Base-by-base conservation (phyloP, 2,329 filamentous ascomycete genomes). In the Cytospora schulzeri region DNA sequence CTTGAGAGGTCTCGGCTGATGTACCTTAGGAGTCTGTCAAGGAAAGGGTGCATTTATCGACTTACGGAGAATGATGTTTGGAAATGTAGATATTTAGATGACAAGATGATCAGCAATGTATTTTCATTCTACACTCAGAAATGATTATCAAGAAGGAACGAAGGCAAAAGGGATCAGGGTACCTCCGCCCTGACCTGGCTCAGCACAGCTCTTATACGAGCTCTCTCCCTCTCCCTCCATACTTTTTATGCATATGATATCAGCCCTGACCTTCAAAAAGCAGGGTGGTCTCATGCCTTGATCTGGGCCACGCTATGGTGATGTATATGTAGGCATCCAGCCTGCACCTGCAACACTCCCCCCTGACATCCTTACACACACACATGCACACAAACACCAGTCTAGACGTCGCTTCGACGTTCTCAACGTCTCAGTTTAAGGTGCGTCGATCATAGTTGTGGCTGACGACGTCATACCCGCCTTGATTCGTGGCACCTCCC, bases 401-500 rank as follows among this genome's bases (percentile, higher is more conserved):
- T 38, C 28, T n/a, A 19, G 22, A 38, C n/a, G 31, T 12, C 41
- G 41, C 41, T n/a, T 52, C 57, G 33, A 51, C n/a, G 35, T 29
- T 38, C 48, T 59, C 45, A 12, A 59, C 11, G 33, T n/a, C 24
- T 31, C 28, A 22, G 48, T 61, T 31, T 48, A 55, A 33, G 35
- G 35, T 38, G 17, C n/a, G 38, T 41, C 38, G 38, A 41, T 41
- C 56, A 56, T 53, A 35, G 41, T n/a, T 62, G 60, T 50, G 33
- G 52, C 33, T 29, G 29, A 51, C 60, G 60, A 62, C 60, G 60
- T 62, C 60, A 62, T 62, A 9, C 29, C 35, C 19, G 14, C 24
- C 17, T 17, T 57, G 55, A 57, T 57, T 57, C 55, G 55, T n/a
- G 19, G 22, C 55, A 26, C 4, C 17, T 52, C 59, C n/a, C 9